Conservation (phyloP, 805 yeast species). For the Candida insectalens region DNA sequence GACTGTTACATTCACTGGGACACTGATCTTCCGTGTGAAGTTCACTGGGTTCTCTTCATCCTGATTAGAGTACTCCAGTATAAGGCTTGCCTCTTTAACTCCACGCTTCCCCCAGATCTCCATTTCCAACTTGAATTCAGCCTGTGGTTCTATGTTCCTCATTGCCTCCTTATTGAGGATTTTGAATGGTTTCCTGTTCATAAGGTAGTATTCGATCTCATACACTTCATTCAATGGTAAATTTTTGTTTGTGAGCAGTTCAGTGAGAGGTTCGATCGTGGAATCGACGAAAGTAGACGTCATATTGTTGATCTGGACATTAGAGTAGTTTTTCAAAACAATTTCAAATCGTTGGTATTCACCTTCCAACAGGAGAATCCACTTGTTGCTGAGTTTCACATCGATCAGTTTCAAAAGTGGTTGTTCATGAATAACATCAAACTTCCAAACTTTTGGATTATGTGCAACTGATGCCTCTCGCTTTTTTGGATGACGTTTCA, state of each 20-base stretch:
- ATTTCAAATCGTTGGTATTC: constrained; percentile 46
- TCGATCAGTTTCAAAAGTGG: constrained; percentile 50
- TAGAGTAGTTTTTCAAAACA: constrained; percentile 47
- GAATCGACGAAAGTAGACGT: constrained; percentile 65
- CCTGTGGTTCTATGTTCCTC: constrained; percentile 28
- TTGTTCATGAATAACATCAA: constrained; percentile 30
- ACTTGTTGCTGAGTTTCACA: constrained; percentile 47
- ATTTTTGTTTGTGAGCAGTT: constrained; percentile 35
- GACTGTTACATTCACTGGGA: constrained; percentile 65
- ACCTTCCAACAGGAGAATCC: constrained; percentile 76
- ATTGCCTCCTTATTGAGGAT: constrained; percentile 39
- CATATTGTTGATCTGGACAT: constrained; percentile 44
- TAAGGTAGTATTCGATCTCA: constrained; percentile 63
- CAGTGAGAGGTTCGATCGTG: constrained; percentile 52
- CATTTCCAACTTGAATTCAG: constrained; percentile 36
- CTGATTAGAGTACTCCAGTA: constrained; percentile 53
- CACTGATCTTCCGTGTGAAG: constrained; percentile 46
- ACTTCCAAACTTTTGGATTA: constrained; percentile 22
- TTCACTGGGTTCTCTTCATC: constrained; percentile 11
- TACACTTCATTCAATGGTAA: constrained; percentile 55
- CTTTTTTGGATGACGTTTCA: background rate
- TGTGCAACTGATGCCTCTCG: background rate
- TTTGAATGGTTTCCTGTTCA: constrained; percentile 46
- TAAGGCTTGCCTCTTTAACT: constrained; percentile 52
- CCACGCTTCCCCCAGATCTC: constrained; percentile 68